These are phyloP conservation scores for Rhododendron vialii DNA, from an alignment of 148 eudicot species.

Conservation along the genomic window DNA sequence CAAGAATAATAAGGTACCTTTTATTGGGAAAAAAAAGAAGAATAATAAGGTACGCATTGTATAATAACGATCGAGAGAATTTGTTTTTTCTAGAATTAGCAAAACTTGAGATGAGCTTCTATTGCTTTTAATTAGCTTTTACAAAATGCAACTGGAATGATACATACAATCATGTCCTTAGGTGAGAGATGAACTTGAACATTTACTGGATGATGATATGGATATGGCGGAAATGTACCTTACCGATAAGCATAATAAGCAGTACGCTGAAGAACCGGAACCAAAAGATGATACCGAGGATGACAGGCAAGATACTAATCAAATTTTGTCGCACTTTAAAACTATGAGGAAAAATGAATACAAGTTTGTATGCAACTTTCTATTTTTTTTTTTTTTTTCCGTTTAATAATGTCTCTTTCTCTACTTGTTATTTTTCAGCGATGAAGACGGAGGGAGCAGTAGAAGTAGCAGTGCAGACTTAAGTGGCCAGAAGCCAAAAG, in stretches of 20 bases:
- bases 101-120: too few species aligned
- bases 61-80: neutral
- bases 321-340: neutral
- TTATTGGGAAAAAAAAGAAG: too few species aligned
- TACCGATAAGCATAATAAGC: constrained; percentile 32
- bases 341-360: neutral
- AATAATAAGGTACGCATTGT: neutral
- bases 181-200: constrained; percentile 56
- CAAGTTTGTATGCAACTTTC: neutral
- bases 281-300: neutral
- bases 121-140: neutral
- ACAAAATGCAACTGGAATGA: neutral
- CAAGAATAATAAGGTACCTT: too few species aligned
- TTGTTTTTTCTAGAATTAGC: neutral
- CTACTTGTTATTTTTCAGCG: neutral
- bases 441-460: neutral
- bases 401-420: neutral
- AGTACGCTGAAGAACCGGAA: neutral
- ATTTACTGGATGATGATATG: constrained; percentile 46
- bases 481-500: neutral
- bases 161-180: neutral
- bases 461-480: neutral
- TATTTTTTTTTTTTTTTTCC: neutral
- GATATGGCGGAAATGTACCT: constrained; percentile 58
- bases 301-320: neutral